phyloP scores from a whole-genome alignment of 1,139 yeast species.

The Yamadazyma membranifaciens region DNA sequence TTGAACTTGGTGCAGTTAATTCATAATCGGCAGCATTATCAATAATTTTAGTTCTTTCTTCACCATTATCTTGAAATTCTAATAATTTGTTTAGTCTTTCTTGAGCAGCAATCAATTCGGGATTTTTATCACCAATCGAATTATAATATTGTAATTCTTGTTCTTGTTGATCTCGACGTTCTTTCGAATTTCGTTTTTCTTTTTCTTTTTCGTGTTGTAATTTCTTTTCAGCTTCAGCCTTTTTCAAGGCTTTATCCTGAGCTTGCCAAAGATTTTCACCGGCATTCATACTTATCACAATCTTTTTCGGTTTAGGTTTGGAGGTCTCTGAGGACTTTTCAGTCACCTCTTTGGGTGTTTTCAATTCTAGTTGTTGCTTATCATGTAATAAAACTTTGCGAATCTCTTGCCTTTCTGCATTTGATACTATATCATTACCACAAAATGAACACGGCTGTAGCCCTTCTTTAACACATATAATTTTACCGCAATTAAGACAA shows the following conservation, averaged over 20 bases:
- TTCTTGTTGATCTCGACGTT: constrained; percentile 32
- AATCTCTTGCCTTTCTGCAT: constrained; percentile 61
- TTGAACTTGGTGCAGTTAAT: constrained; percentile 45
- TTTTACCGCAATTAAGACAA: constrained; percentile 91
- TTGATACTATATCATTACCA: constrained; percentile 61
- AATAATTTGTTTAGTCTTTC: constrained; percentile 69
- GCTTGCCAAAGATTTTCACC: constrained; percentile 68
- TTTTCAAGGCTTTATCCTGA: constrained; percentile 61
- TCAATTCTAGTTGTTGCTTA: constrained; percentile 20
- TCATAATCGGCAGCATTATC: constrained; percentile 94
- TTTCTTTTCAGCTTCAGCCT: constrained; percentile 41
- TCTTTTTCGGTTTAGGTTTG: constrained; percentile 29
- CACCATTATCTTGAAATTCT: constrained; percentile 80
- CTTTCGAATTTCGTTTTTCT: constrained; percentile 21
- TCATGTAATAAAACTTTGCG: constrained; percentile 50
- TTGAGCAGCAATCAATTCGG: constrained; percentile 67
- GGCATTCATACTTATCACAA: constrained; percentile 53
- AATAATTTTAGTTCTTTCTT: constrained; percentile 86
- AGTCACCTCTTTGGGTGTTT: constrained; percentile 4
- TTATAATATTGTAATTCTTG: constrained; percentile 35
- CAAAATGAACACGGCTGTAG: constrained; percentile 88
- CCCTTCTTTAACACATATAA: constrained; percentile 87
- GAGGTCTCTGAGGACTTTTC: constrained; percentile 1
- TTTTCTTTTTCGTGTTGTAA: constrained; percentile 24
- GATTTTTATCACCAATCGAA: constrained; percentile 35